Conservation (phyloP, 306 rosid genomes). For the Vigna mungo region DNA sequence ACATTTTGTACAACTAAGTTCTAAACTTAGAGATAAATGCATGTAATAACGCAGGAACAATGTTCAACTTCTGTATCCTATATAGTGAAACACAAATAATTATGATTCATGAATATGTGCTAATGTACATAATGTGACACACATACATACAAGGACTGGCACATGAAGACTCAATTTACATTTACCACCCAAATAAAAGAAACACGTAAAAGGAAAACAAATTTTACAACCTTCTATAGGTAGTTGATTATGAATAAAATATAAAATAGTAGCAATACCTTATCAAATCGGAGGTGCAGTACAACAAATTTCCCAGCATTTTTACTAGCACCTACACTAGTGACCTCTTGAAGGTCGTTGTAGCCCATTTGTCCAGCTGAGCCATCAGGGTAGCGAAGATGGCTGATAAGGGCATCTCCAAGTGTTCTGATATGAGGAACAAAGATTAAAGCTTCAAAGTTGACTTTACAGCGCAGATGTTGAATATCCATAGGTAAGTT, state of each 20-base stretch:
- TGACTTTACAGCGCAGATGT: slow-evolving; percentile 89
- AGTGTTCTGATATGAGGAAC: slow-evolving; percentile 88
- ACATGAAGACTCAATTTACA: background rate
- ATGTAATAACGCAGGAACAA: background rate
- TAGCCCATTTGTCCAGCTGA: slow-evolving; percentile 47
- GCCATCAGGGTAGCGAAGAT: slow-evolving; percentile 69
- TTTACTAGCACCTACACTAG: slow-evolving; percentile 48
- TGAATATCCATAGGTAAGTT: slow-evolving; percentile 91
- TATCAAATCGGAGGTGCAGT: slow-evolving; percentile 91
- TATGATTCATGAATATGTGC: background rate
- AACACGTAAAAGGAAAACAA: background rate
- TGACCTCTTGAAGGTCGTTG: slow-evolving; percentile 61
- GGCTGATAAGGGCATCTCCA: slow-evolving; percentile 84
- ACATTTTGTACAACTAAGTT: background rate
- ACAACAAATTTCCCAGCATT: slow-evolving; percentile 79
- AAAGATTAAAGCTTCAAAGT: slow-evolving; percentile 86
- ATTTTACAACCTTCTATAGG: slow-evolving; percentile 4
- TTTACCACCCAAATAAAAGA: background rate
- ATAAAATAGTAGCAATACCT: slow-evolving; percentile 57
- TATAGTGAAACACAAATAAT: background rate
- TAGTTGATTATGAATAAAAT: slow-evolving; percentile 4
- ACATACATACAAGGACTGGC: background rate
- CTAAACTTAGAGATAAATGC: slow-evolving; percentile 15
- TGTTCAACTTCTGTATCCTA: slow-evolving; percentile 2
- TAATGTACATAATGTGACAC: background rate